Conservation (phyloP, 2,329 filamentous ascomycete species). For the Tolypocladium ophioglossoides region DNA sequence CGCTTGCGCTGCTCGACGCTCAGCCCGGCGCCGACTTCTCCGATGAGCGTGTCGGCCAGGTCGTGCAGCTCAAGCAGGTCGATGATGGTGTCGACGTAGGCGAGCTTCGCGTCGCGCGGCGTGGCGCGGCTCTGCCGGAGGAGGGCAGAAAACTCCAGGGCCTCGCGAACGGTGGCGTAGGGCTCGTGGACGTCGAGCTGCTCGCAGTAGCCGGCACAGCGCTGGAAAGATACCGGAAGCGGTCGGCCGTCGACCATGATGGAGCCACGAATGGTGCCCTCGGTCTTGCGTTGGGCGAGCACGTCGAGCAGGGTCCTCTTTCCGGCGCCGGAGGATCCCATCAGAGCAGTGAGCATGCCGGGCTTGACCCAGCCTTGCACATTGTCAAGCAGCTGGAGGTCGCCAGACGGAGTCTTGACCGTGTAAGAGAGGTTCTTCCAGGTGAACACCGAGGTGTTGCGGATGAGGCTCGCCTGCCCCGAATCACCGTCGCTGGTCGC, state of each 20-base stretch:
- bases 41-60: conserved; percentile 37
- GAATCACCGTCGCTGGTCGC: conserved; percentile 3
- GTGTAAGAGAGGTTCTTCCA: conserved; percentile 66
- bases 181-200: conserved; percentile 72
- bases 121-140: conserved; percentile 60
- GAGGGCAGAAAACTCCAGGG: conserved; percentile 62
- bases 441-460: conserved; percentile 60
- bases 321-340: conserved; percentile 73
- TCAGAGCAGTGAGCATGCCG: conserved; percentile 66
- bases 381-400: conserved; percentile 64
- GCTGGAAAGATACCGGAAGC: conserved; percentile 64
- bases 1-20: conserved; percentile 43
- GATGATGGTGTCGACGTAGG: conserved; percentile 70
- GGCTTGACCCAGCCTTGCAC: conserved; percentile 80
- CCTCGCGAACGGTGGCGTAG: conserved; percentile 65
- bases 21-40: conserved; percentile 38
- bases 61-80: conserved; percentile 44
- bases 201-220: conserved; percentile 70
- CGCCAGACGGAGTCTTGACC: conserved; percentile 47
- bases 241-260: conserved; percentile 67
- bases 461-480: conserved; percentile 30
- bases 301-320: conserved; percentile 82
- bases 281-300: conserved; percentile 67
- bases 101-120: conserved; percentile 56
- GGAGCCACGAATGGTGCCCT: conserved; percentile 64